A percentile compares a stretch with the other conserved stretches of the same genome.
Evolutionary conservation across 306 rosid genomes (phyloP).

Genomic region (Fragaria ananassa): DNA sequence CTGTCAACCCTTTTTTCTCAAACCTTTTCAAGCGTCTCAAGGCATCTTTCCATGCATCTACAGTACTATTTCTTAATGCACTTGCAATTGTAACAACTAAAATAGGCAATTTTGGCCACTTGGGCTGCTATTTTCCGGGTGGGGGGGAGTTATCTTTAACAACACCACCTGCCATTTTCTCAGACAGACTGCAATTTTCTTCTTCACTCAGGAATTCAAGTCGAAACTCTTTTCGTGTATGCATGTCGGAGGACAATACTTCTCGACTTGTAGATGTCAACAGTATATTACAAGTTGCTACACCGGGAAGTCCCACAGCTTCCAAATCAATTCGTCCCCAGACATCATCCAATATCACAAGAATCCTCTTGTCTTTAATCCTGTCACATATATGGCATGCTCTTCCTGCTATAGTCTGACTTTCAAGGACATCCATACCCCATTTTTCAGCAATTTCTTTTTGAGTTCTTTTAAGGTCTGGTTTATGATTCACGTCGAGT

Average conservation of each 20-base stretch:
- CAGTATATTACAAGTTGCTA: conserved; percentile 18
- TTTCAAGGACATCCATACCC: conserved; percentile 10
- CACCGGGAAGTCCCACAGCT: conserved; percentile 9
- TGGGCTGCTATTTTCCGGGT: neutral
- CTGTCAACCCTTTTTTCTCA: neutral
- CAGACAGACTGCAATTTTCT: conserved; percentile 23
- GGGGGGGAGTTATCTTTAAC: neutral
- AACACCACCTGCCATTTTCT: conserved; percentile 11
- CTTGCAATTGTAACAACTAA: conserved; percentile 1
- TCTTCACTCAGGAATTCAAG: neutral
- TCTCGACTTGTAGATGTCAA: conserved; percentile 12
- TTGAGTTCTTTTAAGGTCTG: conserved; percentile 13
- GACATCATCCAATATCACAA: conserved; percentile 22
- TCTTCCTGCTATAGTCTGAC: neutral
- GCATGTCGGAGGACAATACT: neutral
- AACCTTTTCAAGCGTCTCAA: neutral
- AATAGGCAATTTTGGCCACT: neutral
- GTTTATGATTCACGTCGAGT: conserved; percentile 8
- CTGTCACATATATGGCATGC: conserved; percentile 6
- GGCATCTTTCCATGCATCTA: neutral
- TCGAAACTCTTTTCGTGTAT: neutral
- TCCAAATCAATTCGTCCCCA: conserved; percentile 15
- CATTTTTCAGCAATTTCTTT: conserved; percentile 17
- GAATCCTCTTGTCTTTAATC: conserved; percentile 7
- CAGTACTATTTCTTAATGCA: neutral